Evolutionary conservation across 768 basidiomycete species (phyloP).

Genomic region (Trametes cingulata): DNA sequence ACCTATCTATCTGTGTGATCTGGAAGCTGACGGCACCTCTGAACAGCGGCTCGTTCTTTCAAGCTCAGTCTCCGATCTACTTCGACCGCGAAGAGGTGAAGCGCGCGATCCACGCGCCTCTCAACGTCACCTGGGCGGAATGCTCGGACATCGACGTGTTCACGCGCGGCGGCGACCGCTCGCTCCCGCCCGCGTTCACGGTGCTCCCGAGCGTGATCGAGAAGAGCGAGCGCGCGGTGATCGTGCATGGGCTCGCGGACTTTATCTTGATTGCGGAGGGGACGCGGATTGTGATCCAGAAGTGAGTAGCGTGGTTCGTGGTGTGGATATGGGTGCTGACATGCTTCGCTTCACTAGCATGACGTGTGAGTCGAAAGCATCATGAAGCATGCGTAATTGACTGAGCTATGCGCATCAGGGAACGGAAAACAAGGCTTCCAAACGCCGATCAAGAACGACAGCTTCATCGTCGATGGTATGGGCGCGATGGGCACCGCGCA

Average conservation of each 20-base stretch:
- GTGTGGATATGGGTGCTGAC: conserved; percentile 28
- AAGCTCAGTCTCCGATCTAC: conserved; percentile 64
- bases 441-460: conserved; percentile 61
- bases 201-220: conserved; percentile 77
- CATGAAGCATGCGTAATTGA: background rate
- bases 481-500: conserved; percentile 68
- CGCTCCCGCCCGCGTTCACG: conserved; percentile 60
- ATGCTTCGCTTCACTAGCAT: conserved; percentile 30
- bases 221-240: conserved; percentile 66
- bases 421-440: conserved; percentile 72
- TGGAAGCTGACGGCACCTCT: background rate
- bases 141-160: conserved; percentile 65
- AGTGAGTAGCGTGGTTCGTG: conserved; percentile 29
- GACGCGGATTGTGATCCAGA: conserved; percentile 38
- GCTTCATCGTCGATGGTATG: conserved; percentile 70
- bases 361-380: conserved; percentile 37
- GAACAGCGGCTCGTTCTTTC: conserved; percentile 30
- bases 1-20: background rate
- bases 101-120: conserved; percentile 68
- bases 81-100: conserved; percentile 73
- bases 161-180: conserved; percentile 50
- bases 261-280: conserved; percentile 75
- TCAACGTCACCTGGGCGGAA: conserved; percentile 58
- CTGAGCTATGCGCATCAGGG: conserved; percentile 41
- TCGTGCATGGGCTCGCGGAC: conserved; percentile 73